Base-by-base conservation (phyloP, 2,329 filamentous ascomycete species). In the Exophiala oligosperma region DNA sequence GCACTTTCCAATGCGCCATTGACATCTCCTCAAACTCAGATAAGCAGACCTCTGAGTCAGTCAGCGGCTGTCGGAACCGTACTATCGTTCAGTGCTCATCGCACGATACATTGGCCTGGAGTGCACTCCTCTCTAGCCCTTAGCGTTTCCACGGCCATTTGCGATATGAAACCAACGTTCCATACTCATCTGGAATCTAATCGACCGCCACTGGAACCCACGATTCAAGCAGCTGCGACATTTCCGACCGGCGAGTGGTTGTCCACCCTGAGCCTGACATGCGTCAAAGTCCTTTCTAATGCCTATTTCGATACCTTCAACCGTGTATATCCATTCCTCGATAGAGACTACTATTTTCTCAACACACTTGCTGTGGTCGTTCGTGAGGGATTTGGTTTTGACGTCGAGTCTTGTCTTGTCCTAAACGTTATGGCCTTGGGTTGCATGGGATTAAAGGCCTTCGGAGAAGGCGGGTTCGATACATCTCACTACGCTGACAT, bases 281-380 rank as follows among this genome's bases (percentile, higher is more conserved):
- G 79, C 41, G 73, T 82, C 54, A 80, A 79, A 60, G 78, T 78
- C 0, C 71, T 83, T n/a, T 76, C 78, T 7, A 78, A 81, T 68
- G 77, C 77, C 0, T 83, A 81, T 59, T 83, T 83, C 65, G 72
- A 76, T n/a, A 79, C 80, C 0, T 82, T 82, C 62, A 80, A 82
- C 63, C 78, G 79, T 0, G 80, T 74, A 28, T 81, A 77, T 14
- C 81, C 81, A 0, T 75, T 81, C 23, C 74, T 83, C 52, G 80
- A 83, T 61, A 78, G 79, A 56, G 75, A 75, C 17, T 76, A 79
- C 54, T 83, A 81, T 66, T 79, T 78, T 63, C 74, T 79, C 1
- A 78, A 74, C 60, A 82, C 79, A 0, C 73, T 83, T 4, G 54
- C 59, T 32, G 56, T 59, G 11, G 62, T 61, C 23, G 59, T 64